Evolutionary conservation across 441 rosid genomes (phyloP), one percentile per base, ranked within the genome.

Genomic region (Adansonia rubrostipa): DNA sequence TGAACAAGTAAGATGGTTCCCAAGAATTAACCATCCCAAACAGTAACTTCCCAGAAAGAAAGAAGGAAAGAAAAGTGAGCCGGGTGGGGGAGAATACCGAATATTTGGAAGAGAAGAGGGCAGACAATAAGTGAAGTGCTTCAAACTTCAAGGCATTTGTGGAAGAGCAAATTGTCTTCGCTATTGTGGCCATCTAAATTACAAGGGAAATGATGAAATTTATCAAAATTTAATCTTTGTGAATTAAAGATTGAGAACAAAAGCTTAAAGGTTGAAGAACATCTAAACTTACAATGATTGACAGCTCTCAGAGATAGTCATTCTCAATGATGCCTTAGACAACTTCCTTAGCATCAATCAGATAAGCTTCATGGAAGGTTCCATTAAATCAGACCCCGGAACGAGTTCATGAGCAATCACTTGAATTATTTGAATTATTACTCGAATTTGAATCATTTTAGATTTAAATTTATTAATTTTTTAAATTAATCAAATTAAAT

Each of bases 131-230:
- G 78, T 90, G 95, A 77, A 96, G 95, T 44, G 89, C 91, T 80
- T 93, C 97, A 76, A 96, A 94, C 89, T 94, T 96, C 80, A 92
- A 74, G 42, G 91, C 88, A 86, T 86, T 83, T 93, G 97, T 81
- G 90, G 83, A 24, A 93, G 85, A 50, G 95, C 93, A 92, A 96
- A 96, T 74, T 90, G 95, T 78, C 95, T 88, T 14, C 40, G 88
- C 85, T 66, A 90, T 70, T 47, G 89, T 65, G 33, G 85, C 83
- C 84, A 92, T 93, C 99, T 96, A 78, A 74, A 74, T 64, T 9
- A 73, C 56, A 70, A 61, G 80, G 10, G 24, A 54, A 76, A 81
- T 47, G 78, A 47, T 65, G 71, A 58, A n/a, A 36, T 65, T 36
- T 11, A 1, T 47, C 60, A 50, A 51, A 66, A 19, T 15, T 42